Conservation (phyloP, 2,329 filamentous ascomycete species). For the Hymenoscyphus linearis region DNA sequence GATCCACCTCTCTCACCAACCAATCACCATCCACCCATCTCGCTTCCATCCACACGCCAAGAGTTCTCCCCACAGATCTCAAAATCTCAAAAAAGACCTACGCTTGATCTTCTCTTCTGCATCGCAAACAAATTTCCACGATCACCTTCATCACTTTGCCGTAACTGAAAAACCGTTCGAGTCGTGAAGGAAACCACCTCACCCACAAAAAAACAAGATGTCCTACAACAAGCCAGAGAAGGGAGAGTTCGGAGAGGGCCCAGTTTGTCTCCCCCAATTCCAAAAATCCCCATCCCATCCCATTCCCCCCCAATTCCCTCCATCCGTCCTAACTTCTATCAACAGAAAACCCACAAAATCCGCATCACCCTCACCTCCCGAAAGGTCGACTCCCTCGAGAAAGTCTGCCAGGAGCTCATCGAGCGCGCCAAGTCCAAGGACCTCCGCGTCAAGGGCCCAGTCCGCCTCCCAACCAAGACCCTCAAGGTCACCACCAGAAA, state of each 20-base stretch:
- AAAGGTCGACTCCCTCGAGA: constrained; percentile 95
- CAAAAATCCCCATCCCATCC: constrained; percentile 89
- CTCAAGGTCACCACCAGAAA: constrained; percentile 78
- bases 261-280: constrained; percentile 46
- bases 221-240: constrained; percentile 96
- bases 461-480: constrained; percentile 95
- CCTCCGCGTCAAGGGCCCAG: constrained; percentile 95
- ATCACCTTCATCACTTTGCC: constrained; percentile 73
- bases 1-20: background rate
- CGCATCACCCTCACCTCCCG: constrained; percentile 94
- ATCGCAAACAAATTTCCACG: constrained; percentile 11
- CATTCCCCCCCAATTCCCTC: too few species aligned
- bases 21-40: constrained; percentile 11
- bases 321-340: too few species aligned
- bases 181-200: constrained; percentile 64
- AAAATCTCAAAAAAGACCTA: constrained; percentile 8
- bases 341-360: constrained; percentile 92
- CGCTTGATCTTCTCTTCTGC: constrained; percentile 7
- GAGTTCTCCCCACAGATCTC: constrained; percentile 13
- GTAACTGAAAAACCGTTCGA: constrained; percentile 63
- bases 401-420: constrained; percentile 96
- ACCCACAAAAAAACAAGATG: constrained; percentile 58
- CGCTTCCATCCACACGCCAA: constrained; percentile 18
- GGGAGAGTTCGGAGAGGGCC: constrained; percentile 72
- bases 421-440: constrained; percentile 99